Percentiles rank a stretch among this genome's conserved stretches.
Evolutionary conservation across 257 asterid genomes (phyloP).

Genomic region (Scutellaria barbata): DNA sequence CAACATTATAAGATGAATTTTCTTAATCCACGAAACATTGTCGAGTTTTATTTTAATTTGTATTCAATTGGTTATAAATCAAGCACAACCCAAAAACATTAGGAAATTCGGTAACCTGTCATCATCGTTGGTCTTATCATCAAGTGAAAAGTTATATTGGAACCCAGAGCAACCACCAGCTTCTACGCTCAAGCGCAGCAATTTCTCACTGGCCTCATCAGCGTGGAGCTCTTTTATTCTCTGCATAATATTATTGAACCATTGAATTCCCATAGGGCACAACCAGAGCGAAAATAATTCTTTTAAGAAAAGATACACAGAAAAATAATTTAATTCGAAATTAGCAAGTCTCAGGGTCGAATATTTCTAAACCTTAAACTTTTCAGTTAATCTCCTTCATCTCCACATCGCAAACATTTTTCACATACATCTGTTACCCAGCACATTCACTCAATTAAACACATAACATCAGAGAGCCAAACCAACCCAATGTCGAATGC

Average conservation of each 20-base stretch:
- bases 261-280: slow-evolving; percentile 23
- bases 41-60: background rate
- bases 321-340: slow-evolving; percentile 13
- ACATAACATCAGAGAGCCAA: slow-evolving; percentile 2
- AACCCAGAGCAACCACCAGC: slow-evolving; percentile 99
- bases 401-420: background rate
- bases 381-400: slow-evolving; percentile 5
- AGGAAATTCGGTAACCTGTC: slow-evolving; percentile 64
- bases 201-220: slow-evolving; percentile 60
- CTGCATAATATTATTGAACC: slow-evolving; percentile 40
- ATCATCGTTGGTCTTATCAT: slow-evolving; percentile 67
- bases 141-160: slow-evolving; percentile 87
- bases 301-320: background rate
- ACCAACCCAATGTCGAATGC: background rate
- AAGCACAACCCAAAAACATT: background rate
- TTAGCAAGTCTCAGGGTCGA: background rate
- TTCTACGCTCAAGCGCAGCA: slow-evolving; percentile 89
- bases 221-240: slow-evolving; percentile 87
- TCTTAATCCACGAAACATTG: slow-evolving; percentile 8
- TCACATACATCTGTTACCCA: background rate
- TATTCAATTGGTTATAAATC: background rate
- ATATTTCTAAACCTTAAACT: slow-evolving; percentile 10
- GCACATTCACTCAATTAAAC: slow-evolving; percentile 20
- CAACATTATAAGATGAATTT: slow-evolving; percentile 16
- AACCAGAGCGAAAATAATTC: background rate